These are phyloP conservation scores for Globisporangium apiculatum DNA, from an alignment of 352 stramenopile genomes.

Conservation along the genomic window DNA sequence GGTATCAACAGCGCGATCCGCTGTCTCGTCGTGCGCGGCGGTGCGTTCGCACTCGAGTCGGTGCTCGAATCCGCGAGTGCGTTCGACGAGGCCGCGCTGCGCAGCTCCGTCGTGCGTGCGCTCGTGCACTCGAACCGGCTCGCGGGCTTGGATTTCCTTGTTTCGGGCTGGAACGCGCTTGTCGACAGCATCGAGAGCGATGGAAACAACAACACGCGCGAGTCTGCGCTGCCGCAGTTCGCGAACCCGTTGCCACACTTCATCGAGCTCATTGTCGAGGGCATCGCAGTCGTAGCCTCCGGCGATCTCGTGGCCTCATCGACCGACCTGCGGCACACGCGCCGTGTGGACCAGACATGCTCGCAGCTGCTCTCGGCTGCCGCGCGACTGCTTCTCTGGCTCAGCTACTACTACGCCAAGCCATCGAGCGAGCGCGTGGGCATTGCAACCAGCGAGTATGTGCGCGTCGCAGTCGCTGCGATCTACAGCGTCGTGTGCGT, in stretches of 20 bases:
- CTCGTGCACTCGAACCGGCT: conserved; percentile 41
- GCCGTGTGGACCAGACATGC: conserved; percentile 60
- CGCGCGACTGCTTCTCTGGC: conserved; percentile 49
- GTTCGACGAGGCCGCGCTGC: conserved; percentile 27
- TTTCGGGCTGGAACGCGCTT: conserved; percentile 31
- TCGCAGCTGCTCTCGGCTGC: conserved; percentile 50
- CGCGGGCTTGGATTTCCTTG: conserved; percentile 50
- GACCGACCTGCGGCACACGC: conserved; percentile 44
- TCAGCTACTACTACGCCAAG: conserved; percentile 60
- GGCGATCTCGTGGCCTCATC: conserved; percentile 48
- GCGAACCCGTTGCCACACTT: conserved; percentile 42
- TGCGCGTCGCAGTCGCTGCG: conserved; percentile 50
- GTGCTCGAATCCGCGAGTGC: conserved; percentile 37
- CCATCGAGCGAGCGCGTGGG: conserved; percentile 18
- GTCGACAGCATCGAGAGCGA: too few relatives aligned
- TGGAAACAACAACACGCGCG: too few relatives aligned
- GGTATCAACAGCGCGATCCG: conserved; percentile 45
- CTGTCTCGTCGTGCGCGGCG: conserved; percentile 24
- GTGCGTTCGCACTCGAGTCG: conserved; percentile 27
- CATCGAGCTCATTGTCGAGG: conserved; percentile 54
- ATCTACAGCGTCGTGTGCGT: conserved; percentile 75
- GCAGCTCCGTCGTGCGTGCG: conserved; percentile 33
- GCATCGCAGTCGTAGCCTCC: conserved; percentile 34
- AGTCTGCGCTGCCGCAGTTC: conserved; percentile 14
- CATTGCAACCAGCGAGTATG: conserved; percentile 38